A percentile compares a stretch with the other conserved stretches of the same genome.
These are phyloP conservation scores for Colletotrichum destructivum DNA, from an alignment of 2,329 filamentous ascomycete genomes.

Conservation along the genomic window DNA sequence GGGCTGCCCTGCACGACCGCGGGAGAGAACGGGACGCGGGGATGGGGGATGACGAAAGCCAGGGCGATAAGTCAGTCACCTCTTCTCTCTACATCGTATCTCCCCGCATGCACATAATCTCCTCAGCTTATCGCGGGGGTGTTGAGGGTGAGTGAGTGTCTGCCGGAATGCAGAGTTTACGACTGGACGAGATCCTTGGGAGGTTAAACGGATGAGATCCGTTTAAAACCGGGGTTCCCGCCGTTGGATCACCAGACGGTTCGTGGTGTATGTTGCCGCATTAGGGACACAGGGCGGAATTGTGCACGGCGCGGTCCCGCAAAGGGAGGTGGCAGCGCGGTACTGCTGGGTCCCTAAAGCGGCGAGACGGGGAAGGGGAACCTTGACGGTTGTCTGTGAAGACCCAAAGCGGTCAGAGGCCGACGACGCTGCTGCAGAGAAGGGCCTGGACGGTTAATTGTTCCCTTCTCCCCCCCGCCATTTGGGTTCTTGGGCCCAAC, in stretches of 20 bases:
- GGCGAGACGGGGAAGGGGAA: neutral
- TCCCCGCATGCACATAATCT: neutral
- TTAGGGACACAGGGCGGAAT: neutral
- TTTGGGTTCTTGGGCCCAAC: constrained; percentile 25
- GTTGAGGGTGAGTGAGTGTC: neutral
- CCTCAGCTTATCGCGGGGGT: constrained; percentile 15
- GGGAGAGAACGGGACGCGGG: constrained; percentile 1
- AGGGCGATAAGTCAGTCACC: neutral
- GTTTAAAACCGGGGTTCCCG: neutral
- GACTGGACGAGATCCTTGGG: neutral
- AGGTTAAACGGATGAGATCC: neutral
- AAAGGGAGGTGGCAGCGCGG: constrained; percentile 32
- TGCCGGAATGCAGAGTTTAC: neutral
- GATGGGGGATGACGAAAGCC: neutral
- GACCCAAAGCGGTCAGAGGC: neutral
- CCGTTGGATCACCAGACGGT: constrained; percentile 9
- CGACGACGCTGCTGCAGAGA: neutral
- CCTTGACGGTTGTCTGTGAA: neutral
- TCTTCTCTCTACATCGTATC: neutral
- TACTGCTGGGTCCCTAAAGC: neutral
- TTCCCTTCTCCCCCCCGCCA: neutral
- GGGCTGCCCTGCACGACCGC: constrained; percentile 1
- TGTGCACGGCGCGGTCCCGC: constrained; percentile 26
- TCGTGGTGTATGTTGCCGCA: constrained; percentile 1
- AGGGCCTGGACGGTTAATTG: neutral